phyloP scores from a whole-genome alignment of 371 early-diverging fungal species.

The Spraguea lophii region DNA sequence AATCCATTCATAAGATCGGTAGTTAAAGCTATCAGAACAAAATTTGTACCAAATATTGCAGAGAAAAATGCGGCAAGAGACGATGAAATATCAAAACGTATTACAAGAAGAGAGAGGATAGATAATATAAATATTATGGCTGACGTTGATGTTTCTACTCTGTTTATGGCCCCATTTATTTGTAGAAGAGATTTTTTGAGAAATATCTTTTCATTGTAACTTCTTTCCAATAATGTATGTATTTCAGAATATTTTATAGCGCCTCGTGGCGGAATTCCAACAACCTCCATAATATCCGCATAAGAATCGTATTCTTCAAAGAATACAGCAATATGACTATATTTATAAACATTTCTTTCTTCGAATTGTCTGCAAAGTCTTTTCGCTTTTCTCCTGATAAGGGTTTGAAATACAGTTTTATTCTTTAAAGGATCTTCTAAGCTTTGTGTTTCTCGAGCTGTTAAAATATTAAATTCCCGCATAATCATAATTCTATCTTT shows the following conservation, averaged over 20 bases:
- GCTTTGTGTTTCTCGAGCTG: neutral
- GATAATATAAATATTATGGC: constrained; percentile 22
- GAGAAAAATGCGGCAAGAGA: constrained; percentile 27
- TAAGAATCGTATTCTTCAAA: neutral
- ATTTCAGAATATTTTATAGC: neutral
- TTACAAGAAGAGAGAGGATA: constrained; percentile 17
- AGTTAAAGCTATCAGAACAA: constrained; percentile 37
- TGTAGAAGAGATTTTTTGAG: constrained; percentile 39
- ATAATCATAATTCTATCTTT: too few species aligned
- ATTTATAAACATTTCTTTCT: neutral
- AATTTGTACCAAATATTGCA: constrained; percentile 43
- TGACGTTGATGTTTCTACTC: constrained; percentile 27
- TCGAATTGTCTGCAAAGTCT: neutral
- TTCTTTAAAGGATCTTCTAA: neutral
- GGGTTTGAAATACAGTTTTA: neutral
- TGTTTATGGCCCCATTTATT: constrained; percentile 37
- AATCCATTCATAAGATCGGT: constrained; percentile 39
- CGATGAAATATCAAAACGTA: constrained; percentile 6
- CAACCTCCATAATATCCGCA: neutral
- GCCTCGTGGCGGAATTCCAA: neutral
- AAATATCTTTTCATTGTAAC: constrained; percentile 35
- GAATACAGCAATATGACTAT: neutral
- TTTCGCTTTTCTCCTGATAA: neutral
- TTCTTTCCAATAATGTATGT: constrained; percentile 28
- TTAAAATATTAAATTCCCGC: neutral